Evolutionary conservation across 805 yeast species (phyloP), one percentile per base, ranked within the genome.

Genomic region (Metahyphopichia silvanorum): DNA sequence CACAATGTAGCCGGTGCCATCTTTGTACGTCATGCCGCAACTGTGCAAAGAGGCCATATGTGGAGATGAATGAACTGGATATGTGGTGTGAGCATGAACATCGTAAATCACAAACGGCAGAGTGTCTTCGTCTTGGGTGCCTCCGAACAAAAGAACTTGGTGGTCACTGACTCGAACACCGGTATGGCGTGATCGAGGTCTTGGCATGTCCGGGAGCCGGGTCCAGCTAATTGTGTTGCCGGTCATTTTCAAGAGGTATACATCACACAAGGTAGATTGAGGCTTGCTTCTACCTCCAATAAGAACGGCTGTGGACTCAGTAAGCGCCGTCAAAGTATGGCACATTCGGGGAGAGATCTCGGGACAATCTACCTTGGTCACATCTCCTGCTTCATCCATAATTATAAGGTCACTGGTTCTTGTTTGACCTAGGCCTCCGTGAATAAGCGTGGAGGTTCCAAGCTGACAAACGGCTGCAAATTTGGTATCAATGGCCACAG

Each of bases 241-340:
- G n/a, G n/a, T n/a, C n/a, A n/a, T n/a, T n/a, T 33, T 33, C 10
- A 37, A 42, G 19, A 36, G 34, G 50, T 61, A 60, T 0, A 57
- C 55, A 34, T 65, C 70, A 4, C 33, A 34, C 23, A 74, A 49
- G 0, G 64, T 57, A 7, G 53, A 50, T 2, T 71, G 69, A 0
- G 95, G 94, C 1, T 77, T 67, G 2, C 69, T 56, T 39, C 94
- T 67, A 3, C 95, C 95, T 3, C 93, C 94, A 21, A 76, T 56
- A 3, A 82, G 39, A 1, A 80, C 34, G 0, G 60, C 26, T 0
- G 44, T 49, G 10, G 50, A 42, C 2, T 37, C 44, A n/a, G n/a
- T n/a, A 1, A 73, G 23, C 0, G 47, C 33, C 0, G 74, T 66
- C 21, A 77, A 43, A 0, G 79, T 62, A 44, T 83, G 89, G 38